Base-by-base conservation (phyloP, 2,329 filamentous ascomycete species). In the Magnaporthiopsis rhizophila region DNA sequence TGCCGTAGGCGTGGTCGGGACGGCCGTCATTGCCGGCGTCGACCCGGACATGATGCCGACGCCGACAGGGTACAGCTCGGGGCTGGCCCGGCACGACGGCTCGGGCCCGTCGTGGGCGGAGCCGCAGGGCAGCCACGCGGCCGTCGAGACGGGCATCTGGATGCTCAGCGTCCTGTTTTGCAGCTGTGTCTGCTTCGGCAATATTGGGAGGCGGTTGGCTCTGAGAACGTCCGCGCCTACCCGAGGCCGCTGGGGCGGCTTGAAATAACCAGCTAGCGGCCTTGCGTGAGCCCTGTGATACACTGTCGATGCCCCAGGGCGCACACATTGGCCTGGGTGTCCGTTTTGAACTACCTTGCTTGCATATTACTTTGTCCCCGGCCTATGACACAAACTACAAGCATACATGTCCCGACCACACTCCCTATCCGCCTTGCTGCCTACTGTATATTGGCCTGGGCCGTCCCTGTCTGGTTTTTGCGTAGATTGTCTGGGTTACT, bases 151-250 rank as follows among this genome's bases (percentile, higher is more conserved):
- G 24, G 88, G 87, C 15, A 91, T 92, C 5, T 99, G 95, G 94
- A 89, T 97, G 72, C 82, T 94, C 30, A 97, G 92, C 72, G 92
- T 98, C 32, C 78, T 99, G 62, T 99, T 97, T 74, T 97, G 95
- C 77, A 96, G 91, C 72, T 92, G 91, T 69, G 86, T 98, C 12
- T 97, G 93, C 76, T 97, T 99, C 80, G 95, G 95, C 13, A 98
- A 97, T 73, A 92, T 99, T 72, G 95, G 95, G 15, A 83, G 95
- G 67, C 83, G 91, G 67, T 77, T 98, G 68, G 87, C 88, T n/a
- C 76, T 86, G 67, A 81, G 77, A 28, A 73, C 71, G 64, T 74
- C 75, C n/a, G 74, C 75, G 1, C 74, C 71, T 1, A 74, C 71
- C n/a, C 77, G 76, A 65, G 79, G 79, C 3, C 72, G 82, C 58